These are phyloP conservation scores for Odontarrhena argentea DNA, from an alignment of 345 rosid species.

Conservation along the genomic window DNA sequence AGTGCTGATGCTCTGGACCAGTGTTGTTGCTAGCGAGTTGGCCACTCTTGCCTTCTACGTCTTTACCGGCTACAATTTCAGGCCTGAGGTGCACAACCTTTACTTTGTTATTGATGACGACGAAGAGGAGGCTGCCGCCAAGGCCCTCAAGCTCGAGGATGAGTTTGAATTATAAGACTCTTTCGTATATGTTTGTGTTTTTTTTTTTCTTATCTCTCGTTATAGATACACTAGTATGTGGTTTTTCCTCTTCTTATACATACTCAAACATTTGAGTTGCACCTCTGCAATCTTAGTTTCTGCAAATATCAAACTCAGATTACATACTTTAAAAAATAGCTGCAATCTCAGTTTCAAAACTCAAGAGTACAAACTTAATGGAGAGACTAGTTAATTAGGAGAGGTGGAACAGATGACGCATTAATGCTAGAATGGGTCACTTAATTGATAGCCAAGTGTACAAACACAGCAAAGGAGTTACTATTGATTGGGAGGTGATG, in stretches of 20 bases:
- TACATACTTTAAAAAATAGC: no score
- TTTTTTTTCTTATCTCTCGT: no score
- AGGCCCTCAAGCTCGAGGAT: constrained; percentile 36
- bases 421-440: constrained; percentile 14
- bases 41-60: constrained; percentile 84
- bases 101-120: constrained; percentile 93
- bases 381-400: constrained; percentile 1
- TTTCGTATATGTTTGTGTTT: no score
- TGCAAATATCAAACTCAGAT: no score
- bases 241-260: no score
- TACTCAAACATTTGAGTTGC: no score
- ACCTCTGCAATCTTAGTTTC: no score
- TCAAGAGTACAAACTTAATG: neutral
- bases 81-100: constrained; percentile 90
- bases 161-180: constrained; percentile 21
- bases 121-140: constrained; percentile 97
- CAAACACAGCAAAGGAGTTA: neutral
- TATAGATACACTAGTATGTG: no score
- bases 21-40: constrained; percentile 83
- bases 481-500: constrained; percentile 32
- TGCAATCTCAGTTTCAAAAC: no score
- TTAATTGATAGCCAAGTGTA: neutral
- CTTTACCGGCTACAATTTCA: constrained; percentile 87
- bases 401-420: constrained; percentile 28
- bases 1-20: constrained; percentile 57